Evolutionary conservation across 2,329 filamentous ascomycete genomes (phyloP), one percentile per base, ranked within the genome.

Genomic region (Claviceps humidiphila): DNA sequence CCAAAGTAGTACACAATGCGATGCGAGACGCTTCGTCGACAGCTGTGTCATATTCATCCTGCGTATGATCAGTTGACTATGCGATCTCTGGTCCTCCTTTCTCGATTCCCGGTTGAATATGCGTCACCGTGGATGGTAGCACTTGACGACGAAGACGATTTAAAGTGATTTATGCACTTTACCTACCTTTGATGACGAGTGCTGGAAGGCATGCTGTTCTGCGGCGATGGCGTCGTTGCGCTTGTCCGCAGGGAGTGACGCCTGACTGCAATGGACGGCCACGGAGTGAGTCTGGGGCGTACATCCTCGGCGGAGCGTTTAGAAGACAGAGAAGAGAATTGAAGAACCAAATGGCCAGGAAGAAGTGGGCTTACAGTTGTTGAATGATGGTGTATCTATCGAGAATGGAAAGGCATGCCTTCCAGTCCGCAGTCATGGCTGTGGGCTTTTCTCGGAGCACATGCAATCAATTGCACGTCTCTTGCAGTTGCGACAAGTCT

Each of bases 311-410:
- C 24, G 22, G 9, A 26, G 47, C 22, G 6, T 34, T 34, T 11
- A 16, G 43, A 7, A 8, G 22, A 37, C 1, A 16, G 39, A 39
- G 37, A 5, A 44, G 4, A 44, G 8, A 34, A 37, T 37, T 49
- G 34, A 20, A n/a, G n/a, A 5, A 39, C 16, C 8, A 8, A 9
- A 2, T 17, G 24, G n/a, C 43, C 24, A 13, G 43, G 22, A 17
- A 6, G n/a, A 20, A 26, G n/a, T 9, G 34, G n/a, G 43, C 58
- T 56, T 59, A 67, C 67, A 70, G 63, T 53, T 70, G 75, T 58
- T 84, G 74, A 49, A 87, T 81, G 54, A 74, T 77, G 52, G 77
- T 75, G 63, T 84, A 80, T 52, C 84, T 74, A 51, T 82, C 76
- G 13, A 76, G 72, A 39, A 81, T 81, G 9, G 75, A 74, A 53